Base-by-base conservation (phyloP, 1,284 basidiomycete genomes). In the Melampsora occidentalis region DNA sequence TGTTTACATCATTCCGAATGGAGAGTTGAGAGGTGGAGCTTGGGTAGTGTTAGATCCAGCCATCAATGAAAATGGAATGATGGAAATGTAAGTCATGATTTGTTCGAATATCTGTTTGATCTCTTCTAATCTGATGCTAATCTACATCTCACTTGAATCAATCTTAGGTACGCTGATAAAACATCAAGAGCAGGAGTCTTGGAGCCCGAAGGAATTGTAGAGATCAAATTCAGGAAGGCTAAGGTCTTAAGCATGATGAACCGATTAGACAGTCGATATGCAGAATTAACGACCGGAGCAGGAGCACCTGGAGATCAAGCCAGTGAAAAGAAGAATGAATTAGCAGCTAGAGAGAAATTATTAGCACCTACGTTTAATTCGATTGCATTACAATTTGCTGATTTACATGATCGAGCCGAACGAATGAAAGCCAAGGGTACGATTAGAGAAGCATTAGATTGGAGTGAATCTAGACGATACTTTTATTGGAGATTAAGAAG, bases 21-120 rank as follows among this genome's bases (percentile, higher is more conserved):
- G 96, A 80, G 97, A 99, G 84, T 89, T 99, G 66, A 94, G 97
- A 83, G 97, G 97, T 83, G 97, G 97, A 83, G 97, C 97, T 61
- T 99, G 96, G 95, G 97, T 99, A 80, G 97, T 99, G 5, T 88
- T 99, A 76, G 97, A 99, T 84, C 94, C 96, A 35, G 93, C 93
- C 28, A 99, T 99, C 86, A 85, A 85, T 83, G 94, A 96, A 84
- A 87, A 91, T 5, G 91, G 94, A 82, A 91, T 97, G 85, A 99
- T 99, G 94, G 92, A 98, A 85, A 97, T 98, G 94, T 97, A 93
- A 83, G 82, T 81, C 10, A 31, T 18, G 42, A 20, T 53, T 69
- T 70, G 25, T n/a, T 42, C 53, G 1, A 42, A 28, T 28, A 18
- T 39, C 42, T 53, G 2, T 31, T 64, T 5, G 5, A 35, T 35